phyloP scores from a whole-genome alignment of 495 filamentous ascomycete genomes.

The Aspergillus egyptiacus region DNA sequence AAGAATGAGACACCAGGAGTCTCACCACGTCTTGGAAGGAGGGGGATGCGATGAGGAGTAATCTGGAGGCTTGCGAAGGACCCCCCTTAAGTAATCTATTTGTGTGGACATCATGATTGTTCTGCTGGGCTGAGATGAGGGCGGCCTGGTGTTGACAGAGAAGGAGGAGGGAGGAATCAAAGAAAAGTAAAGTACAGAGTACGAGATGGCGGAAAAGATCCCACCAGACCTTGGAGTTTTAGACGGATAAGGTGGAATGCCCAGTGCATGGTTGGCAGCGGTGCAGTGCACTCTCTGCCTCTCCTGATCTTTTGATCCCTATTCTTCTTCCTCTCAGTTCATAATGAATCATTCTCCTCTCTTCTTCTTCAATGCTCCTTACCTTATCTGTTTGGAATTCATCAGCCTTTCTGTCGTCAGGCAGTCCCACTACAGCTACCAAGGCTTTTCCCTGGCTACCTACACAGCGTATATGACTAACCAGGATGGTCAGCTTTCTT shows the following conservation, averaged over 20 bases:
- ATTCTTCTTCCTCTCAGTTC: too few species aligned
- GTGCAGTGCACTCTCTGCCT: conserved; percentile 14
- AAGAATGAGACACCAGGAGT: background rate
- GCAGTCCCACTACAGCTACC: too few species aligned
- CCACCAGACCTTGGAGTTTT: background rate
- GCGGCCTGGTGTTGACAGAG: too few species aligned
- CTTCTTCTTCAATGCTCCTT: background rate
- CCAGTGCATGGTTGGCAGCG: conserved; percentile 40
- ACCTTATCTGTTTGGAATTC: too few species aligned
- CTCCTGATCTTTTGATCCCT: too few species aligned
- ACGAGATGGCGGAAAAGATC: background rate
- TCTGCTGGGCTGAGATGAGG: too few species aligned
- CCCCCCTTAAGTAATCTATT: conserved; percentile 7
- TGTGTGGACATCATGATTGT: conserved; percentile 1
- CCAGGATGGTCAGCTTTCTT: background rate
- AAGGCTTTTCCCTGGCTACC: conserved; percentile 11
- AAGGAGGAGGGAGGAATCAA: background rate
- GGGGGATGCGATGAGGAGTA: conserved; percentile 5
- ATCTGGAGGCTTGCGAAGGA: background rate
- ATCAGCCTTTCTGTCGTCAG: too few species aligned
- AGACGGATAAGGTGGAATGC: conserved; percentile 2
- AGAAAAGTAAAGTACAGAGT: background rate
- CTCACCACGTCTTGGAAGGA: background rate
- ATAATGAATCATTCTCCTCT: background rate
- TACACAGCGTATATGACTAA: background rate